Conservation (phyloP, 2,329 filamentous ascomycete genomes). For the Penicillium sp. region DNA sequence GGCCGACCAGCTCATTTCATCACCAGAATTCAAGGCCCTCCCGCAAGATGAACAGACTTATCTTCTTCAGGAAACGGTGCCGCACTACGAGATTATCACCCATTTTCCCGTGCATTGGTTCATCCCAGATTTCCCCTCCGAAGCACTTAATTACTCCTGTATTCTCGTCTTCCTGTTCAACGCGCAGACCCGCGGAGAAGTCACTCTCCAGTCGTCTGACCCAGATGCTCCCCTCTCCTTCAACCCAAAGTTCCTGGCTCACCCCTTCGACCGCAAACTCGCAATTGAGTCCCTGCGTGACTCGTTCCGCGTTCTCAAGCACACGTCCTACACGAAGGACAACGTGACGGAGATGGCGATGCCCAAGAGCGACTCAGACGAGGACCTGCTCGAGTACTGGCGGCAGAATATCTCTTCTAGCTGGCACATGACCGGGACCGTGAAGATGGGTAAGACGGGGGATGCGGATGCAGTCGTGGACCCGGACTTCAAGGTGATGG, state of each 20-base stretch:
- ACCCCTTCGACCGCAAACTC: slow-evolving; percentile 57
- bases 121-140: slow-evolving; percentile 28
- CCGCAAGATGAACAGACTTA: slow-evolving; percentile 48
- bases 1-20: slow-evolving; percentile 41
- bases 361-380: slow-evolving; percentile 55
- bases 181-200: slow-evolving; percentile 55
- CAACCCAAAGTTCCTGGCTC: slow-evolving; percentile 56
- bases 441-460: slow-evolving; percentile 56
- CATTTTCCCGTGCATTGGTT: slow-evolving; percentile 52
- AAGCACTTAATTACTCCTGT: slow-evolving; percentile 48
- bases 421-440: slow-evolving; percentile 61
- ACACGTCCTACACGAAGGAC: slow-evolving; percentile 50
- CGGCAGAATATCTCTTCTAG: slow-evolving; percentile 49
- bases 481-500: slow-evolving; percentile 41
- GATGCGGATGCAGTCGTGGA: slow-evolving; percentile 54
- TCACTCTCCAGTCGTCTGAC: slow-evolving; percentile 57
- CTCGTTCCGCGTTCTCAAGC: slow-evolving; percentile 44
- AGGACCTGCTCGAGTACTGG: slow-evolving; percentile 57
- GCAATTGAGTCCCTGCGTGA: slow-evolving; percentile 54
- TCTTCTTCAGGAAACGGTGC: slow-evolving; percentile 55
- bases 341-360: slow-evolving; percentile 46
- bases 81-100: slow-evolving; percentile 59
- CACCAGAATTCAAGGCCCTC: slow-evolving; percentile 55
- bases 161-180: slow-evolving; percentile 56
- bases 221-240: slow-evolving; percentile 54